phyloP scores from a whole-genome alignment of 2,329 filamentous ascomycete species.

The Verticillium dahliae region DNA sequence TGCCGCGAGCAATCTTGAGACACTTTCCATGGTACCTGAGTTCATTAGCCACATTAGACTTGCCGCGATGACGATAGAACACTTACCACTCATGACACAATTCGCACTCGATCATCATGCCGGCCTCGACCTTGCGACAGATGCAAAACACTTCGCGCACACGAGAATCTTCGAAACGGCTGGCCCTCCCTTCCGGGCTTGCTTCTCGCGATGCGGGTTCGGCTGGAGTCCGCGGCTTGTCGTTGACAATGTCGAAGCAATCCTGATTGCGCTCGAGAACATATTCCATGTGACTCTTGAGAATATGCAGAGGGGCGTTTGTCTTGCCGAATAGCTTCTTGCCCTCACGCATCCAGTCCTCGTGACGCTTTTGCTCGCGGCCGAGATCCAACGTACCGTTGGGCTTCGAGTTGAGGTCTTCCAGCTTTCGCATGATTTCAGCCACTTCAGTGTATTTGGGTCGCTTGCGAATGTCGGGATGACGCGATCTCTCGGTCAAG shows the following conservation, averaged over 20 bases:
- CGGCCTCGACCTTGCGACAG: slow-evolving; percentile 84
- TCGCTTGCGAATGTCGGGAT: slow-evolving; percentile 68
- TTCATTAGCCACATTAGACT: neutral
- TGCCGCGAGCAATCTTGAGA: slow-evolving; percentile 92
- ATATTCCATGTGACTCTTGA: slow-evolving; percentile 90
- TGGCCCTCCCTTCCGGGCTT: slow-evolving; percentile 41
- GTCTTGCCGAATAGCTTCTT: slow-evolving; percentile 98
- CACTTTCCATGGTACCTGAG: slow-evolving; percentile 94
- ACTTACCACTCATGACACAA: slow-evolving; percentile 92
- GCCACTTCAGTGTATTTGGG: slow-evolving; percentile 87
- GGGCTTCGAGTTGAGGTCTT: slow-evolving; percentile 88
- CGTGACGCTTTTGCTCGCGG: slow-evolving; percentile 87
- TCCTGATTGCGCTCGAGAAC: slow-evolving; percentile 83
- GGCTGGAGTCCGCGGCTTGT: slow-evolving; percentile 82
- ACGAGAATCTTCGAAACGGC: slow-evolving; percentile 55
- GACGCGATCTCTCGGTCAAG: slow-evolving; percentile 70
- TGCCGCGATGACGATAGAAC: slow-evolving; percentile 2
- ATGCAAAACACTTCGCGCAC: slow-evolving; percentile 89
- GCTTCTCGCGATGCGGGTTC: slow-evolving; percentile 87
- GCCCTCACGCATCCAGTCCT: slow-evolving; percentile 98
- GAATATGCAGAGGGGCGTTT: slow-evolving; percentile 91
- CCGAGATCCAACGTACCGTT: slow-evolving; percentile 87
- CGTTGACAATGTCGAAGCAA: slow-evolving; percentile 81
- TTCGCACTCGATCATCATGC: slow-evolving; percentile 99
- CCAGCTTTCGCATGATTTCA: slow-evolving; percentile 79